Conservation (phyloP, 306 rosid genomes). For the Fragaria ananassa region DNA sequence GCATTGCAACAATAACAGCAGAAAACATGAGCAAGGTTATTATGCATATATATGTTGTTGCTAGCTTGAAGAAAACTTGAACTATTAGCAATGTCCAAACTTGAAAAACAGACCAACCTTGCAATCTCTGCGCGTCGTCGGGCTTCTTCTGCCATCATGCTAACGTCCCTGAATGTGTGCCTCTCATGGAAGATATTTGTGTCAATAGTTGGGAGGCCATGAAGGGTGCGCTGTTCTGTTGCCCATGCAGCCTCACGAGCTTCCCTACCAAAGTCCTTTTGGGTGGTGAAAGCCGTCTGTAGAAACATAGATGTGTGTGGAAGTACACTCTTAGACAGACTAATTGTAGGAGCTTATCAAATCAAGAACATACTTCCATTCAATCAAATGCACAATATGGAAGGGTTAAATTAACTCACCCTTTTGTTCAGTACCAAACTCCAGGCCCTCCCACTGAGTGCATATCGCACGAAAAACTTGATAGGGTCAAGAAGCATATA, state of each 20-base stretch:
- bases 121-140: constrained; percentile 24
- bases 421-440: constrained; percentile 14
- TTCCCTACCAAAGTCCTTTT: constrained; percentile 17
- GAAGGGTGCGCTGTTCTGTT: constrained; percentile 7
- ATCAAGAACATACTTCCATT: background rate
- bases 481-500: constrained; percentile 16
- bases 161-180: constrained; percentile 19
- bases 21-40: background rate
- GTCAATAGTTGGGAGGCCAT: constrained; percentile 22
- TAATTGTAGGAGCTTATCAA: background rate
- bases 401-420: background rate
- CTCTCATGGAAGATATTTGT: constrained; percentile 8
- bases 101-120: constrained; percentile 5
- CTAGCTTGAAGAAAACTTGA: background rate
- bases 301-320: background rate
- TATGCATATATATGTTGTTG: background rate
- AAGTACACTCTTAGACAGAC: background rate
- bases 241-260: constrained; percentile 19
- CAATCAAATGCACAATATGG: background rate
- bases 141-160: constrained; percentile 29
- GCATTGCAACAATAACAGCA: constrained; percentile 8
- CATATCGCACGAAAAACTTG: constrained; percentile 15
- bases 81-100: background rate
- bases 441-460: constrained; percentile 24
- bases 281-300: constrained; percentile 18